Percentiles rank a stretch among this genome's conserved stretches.
These are phyloP conservation scores for Calocybe gangraenosa DNA, from an alignment of 768 basidiomycete genomes.

Conservation along the genomic window DNA sequence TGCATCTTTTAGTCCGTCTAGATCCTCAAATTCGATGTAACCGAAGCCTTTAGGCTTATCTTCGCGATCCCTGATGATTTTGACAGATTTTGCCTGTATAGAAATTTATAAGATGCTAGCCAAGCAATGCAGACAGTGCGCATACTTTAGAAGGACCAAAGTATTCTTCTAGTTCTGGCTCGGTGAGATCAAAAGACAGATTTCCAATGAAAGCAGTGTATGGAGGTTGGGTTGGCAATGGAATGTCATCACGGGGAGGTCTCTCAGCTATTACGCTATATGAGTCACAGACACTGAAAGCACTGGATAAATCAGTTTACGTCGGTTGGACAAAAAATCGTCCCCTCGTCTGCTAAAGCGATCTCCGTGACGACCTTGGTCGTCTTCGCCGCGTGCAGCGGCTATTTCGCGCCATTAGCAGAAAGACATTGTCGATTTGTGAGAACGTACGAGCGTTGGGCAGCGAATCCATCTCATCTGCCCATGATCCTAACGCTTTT, in stretches of 20 bases:
- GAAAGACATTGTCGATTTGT: not conserved
- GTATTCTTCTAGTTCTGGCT: slow-evolving; percentile 76
- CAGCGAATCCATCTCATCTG: slow-evolving; percentile 94
- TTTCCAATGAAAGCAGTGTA: slow-evolving; percentile 98
- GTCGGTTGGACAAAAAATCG: slow-evolving; percentile 58
- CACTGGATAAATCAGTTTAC: slow-evolving; percentile 38
- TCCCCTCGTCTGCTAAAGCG: slow-evolving; percentile 55
- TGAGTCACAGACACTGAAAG: slow-evolving; percentile 2
- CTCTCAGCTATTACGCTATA: slow-evolving; percentile 45
- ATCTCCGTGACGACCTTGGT: slow-evolving; percentile 48
- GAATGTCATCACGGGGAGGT: slow-evolving; percentile 82
- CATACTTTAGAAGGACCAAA: slow-evolving; percentile 65
- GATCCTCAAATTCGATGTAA: slow-evolving; percentile 90
- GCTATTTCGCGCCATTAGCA: slow-evolving; percentile 38
- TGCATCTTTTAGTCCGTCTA: slow-evolving; percentile 84
- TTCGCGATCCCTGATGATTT: slow-evolving; percentile 90
- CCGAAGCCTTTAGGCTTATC: slow-evolving; percentile 98
- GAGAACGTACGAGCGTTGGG: slow-evolving; percentile 84
- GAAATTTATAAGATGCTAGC: slow-evolving; percentile 1
- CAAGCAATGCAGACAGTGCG: slow-evolving; percentile 1
- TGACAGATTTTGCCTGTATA: slow-evolving; percentile 70
- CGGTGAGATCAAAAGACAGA: slow-evolving; percentile 87
- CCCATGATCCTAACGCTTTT: slow-evolving; percentile 92
- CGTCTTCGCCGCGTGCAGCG: slow-evolving; percentile 66
- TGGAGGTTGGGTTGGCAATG: slow-evolving; percentile 92